phyloP scores from a whole-genome alignment of 2,329 filamentous ascomycete genomes.

The Cadophora gregata region DNA sequence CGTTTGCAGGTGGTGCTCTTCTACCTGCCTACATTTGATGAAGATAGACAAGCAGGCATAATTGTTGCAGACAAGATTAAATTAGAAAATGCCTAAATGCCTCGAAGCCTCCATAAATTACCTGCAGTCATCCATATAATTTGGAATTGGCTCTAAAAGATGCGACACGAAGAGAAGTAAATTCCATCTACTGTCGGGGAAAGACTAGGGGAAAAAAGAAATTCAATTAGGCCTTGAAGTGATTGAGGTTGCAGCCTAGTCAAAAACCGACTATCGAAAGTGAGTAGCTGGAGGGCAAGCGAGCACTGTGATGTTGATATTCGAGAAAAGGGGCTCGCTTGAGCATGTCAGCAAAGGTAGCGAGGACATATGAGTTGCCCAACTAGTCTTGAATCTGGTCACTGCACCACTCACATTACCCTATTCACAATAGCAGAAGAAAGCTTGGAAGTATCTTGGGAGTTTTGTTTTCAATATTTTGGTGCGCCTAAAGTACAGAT shows the following conservation, averaged over 20 bases:
- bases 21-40: not conserved
- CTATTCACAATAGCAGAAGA: not conserved
- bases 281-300: no score
- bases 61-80: not conserved
- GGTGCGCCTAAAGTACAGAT: conserved; percentile 41
- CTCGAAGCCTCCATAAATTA: not conserved
- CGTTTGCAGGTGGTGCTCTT: not conserved
- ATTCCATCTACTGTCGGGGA: no score
- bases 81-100: not conserved
- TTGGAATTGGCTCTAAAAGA: no score
- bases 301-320: not conserved
- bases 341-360: not conserved
- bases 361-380: not conserved
- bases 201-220: no score
- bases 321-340: not conserved
- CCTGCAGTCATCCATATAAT: no score
- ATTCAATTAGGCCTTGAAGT: no score
- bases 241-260: no score
- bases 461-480: conserved; percentile 28
- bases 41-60: not conserved
- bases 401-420: not conserved
- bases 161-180: no score
- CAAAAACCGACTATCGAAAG: no score
- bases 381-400: no score
- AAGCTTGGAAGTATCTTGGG: not conserved